phyloP scores from a whole-genome alignment of 1,139 yeast genomes.

The Trichomonascaceae sp. region DNA sequence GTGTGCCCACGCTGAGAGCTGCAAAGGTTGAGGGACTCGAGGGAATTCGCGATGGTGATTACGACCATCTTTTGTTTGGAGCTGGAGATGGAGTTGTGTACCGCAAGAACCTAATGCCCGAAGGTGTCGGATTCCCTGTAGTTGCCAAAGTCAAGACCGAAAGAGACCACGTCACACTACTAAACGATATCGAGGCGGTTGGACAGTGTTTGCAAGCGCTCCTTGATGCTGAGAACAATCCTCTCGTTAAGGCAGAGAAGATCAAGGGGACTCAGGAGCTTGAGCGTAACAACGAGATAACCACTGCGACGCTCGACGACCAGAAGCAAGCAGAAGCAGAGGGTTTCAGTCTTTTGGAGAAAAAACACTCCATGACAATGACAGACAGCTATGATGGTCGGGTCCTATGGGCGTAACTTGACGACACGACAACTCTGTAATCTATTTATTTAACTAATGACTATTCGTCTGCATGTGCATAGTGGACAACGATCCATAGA shows the following conservation, averaged over 20 bases:
- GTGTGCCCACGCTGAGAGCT: slow-evolving; percentile 76
- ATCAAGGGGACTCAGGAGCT: neutral
- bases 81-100: slow-evolving; percentile 92
- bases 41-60: slow-evolving; percentile 58
- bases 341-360: slow-evolving; percentile 9
- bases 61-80: slow-evolving; percentile 66
- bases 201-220: slow-evolving; percentile 58
- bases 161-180: slow-evolving; percentile 66
- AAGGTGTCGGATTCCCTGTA: slow-evolving; percentile 49
- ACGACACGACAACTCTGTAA: no score
- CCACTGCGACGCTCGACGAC: neutral
- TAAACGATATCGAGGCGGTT: slow-evolving; percentile 61
- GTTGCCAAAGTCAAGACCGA: slow-evolving; percentile 55
- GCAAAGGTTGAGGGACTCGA: slow-evolving; percentile 48
- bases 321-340: slow-evolving; percentile 15
- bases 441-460: no score
- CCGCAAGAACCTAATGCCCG: slow-evolving; percentile 73
- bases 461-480: no score
- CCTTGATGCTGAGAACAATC: slow-evolving; percentile 15
- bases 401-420: no score
- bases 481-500: slow-evolving; percentile 66
- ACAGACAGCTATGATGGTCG: no score
- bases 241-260: neutral
- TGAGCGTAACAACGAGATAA: neutral
- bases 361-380: neutral